These are phyloP conservation scores for Phellopilus nigrolimitatus DNA, from an alignment of 1,284 basidiomycete genomes.

Conservation along the genomic window DNA sequence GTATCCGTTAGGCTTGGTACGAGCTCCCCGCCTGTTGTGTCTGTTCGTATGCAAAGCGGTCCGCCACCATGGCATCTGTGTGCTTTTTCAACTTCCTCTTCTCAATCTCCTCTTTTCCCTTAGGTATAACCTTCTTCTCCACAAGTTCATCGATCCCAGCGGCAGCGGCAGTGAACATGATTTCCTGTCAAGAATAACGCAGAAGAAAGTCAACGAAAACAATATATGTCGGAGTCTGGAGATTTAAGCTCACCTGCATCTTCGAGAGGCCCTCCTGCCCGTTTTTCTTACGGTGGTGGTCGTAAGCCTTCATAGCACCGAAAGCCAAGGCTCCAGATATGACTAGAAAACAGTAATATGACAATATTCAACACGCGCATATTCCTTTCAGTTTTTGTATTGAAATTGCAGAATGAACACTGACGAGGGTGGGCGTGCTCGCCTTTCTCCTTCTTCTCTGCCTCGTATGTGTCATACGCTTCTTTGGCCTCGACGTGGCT, in stretches of 20 bases:
- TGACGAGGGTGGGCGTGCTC: constrained; percentile 5
- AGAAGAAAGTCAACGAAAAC: too few species aligned
- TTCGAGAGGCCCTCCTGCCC: constrained; percentile 7
- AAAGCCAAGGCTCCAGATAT: constrained; percentile 5
- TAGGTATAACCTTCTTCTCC: background rate
- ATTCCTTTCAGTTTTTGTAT: background rate
- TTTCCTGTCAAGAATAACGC: too few species aligned
- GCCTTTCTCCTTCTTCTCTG: background rate
- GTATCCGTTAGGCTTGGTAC: too few species aligned
- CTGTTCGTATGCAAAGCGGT: background rate
- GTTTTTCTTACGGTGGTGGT: background rate
- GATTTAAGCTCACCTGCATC: background rate
- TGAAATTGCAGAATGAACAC: background rate
- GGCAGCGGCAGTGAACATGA: background rate
- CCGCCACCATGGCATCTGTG: background rate
- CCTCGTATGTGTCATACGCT: background rate
- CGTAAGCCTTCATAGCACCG: background rate
- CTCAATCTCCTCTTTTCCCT: background rate
- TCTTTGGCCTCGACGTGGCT: background rate
- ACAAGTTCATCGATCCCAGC: background rate
- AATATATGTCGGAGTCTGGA: background rate
- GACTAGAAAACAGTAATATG: too few species aligned
- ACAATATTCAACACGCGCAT: too few species aligned
- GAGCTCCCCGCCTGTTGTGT: too few species aligned
- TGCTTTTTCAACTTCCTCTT: background rate